phyloP scores from a whole-genome alignment of 1,284 basidiomycete genomes.

The Dichomitus squalens region DNA sequence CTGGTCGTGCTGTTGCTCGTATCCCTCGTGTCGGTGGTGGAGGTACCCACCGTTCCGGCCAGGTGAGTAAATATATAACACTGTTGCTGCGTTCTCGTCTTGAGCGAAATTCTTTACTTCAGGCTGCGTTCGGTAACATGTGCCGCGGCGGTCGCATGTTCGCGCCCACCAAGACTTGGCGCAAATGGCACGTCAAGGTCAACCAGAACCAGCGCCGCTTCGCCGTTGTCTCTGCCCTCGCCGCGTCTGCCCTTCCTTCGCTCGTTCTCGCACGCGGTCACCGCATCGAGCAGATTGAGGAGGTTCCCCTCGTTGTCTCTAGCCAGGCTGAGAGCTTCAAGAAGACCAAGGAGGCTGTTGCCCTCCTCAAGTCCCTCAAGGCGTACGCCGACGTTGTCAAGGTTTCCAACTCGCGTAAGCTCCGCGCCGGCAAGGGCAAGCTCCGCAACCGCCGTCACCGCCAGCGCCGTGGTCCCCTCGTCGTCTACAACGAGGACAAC shows the following conservation, averaged over 20 bases:
- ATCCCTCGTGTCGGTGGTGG: constrained; percentile 99
- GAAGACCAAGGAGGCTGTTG: constrained; percentile 98
- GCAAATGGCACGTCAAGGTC: constrained; percentile 99
- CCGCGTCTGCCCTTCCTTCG: constrained; percentile 96
- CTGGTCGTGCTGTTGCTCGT: constrained; percentile 99
- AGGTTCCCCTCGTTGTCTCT: constrained; percentile 94
- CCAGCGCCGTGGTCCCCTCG: constrained; percentile 96
- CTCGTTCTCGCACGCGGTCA: constrained; percentile 99
- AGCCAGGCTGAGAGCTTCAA: constrained; percentile 82
- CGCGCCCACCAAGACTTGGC: constrained; percentile 99
- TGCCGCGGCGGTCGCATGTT: constrained; percentile 99
- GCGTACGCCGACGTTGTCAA: constrained; percentile 97
- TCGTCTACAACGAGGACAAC: constrained; percentile 98
- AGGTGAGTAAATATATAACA: constrained; percentile 50
- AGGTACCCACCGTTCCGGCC: constrained; percentile 98
- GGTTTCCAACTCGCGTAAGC: constrained; percentile 96
- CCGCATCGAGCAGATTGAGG: constrained; percentile 97
- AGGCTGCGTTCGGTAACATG: constrained; percentile 99
- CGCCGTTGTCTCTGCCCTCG: constrained; percentile 96
- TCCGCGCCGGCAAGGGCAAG: constrained; percentile 98
- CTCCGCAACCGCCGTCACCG: constrained; percentile 96
- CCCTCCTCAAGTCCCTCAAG: constrained; percentile 87
- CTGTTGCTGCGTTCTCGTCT: background rate
- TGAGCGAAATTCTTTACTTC: constrained; percentile 5
- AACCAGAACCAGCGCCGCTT: constrained; percentile 99